Evolutionary conservation across 331 rosid species (phyloP).

Genomic region (Spiraea crenata): DNA sequence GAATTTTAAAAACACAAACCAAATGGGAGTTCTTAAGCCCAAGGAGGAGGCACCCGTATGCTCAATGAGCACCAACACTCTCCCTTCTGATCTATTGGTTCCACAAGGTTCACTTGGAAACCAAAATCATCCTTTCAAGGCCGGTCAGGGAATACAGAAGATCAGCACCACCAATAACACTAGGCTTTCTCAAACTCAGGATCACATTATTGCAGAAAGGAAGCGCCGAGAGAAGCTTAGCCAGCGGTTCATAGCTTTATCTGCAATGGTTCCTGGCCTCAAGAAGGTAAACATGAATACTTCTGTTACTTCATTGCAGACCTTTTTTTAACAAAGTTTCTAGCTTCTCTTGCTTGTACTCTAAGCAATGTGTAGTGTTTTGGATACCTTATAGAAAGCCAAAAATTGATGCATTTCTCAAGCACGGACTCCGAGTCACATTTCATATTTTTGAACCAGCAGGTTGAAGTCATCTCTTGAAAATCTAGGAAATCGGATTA

Average conservation of each 20-base stretch:
- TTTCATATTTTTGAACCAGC: too few species aligned
- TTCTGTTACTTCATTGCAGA: not conserved
- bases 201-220: constrained; percentile 82
- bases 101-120: constrained; percentile 46
- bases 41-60: constrained; percentile 54
- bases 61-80: constrained; percentile 31
- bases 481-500: not conserved
- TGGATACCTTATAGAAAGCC: not conserved
- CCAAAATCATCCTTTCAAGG: constrained; percentile 39
- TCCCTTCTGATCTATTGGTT: constrained; percentile 44
- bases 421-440: too few species aligned
- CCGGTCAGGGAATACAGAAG: constrained; percentile 39
- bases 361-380: not conserved
- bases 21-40: constrained; percentile 56
- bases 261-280: constrained; percentile 87
- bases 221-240: constrained; percentile 89
- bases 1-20: constrained; percentile 40
- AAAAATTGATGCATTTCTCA: too few species aligned
- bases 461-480: not conserved
- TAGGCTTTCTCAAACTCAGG: constrained; percentile 61
- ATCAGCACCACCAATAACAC: constrained; percentile 28
- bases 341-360: not conserved
- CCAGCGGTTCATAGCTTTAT: constrained; percentile 78
- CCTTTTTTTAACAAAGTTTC: not conserved
- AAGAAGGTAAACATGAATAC: constrained; percentile 60